These are phyloP conservation scores for Ceratocystiopsis brevicomis DNA, from an alignment of 2,329 filamentous ascomycete species.

Conservation along the genomic window DNA sequence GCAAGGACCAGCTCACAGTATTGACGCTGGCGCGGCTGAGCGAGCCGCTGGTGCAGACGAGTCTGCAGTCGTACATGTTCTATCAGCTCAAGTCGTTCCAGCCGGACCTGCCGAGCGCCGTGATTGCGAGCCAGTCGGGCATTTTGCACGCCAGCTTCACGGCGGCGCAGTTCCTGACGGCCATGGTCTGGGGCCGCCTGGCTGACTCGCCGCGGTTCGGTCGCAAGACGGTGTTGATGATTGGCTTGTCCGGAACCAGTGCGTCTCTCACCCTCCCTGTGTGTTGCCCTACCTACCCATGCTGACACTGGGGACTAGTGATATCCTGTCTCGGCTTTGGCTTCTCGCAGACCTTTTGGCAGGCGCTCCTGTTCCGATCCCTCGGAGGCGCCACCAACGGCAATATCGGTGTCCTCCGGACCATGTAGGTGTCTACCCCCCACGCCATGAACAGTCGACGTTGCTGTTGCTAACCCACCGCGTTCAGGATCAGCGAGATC, in stretches of 20 bases:
- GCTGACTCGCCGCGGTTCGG: slow-evolving; percentile 45
- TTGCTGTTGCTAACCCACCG: background rate
- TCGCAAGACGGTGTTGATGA: slow-evolving; percentile 58
- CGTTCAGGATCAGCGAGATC: slow-evolving; percentile 23
- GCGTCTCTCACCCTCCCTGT: slow-evolving; percentile 5
- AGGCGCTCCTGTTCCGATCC: slow-evolving; percentile 43
- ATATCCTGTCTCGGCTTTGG: slow-evolving; percentile 51
- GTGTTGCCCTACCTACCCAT: fast-evolving
- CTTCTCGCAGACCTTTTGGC: slow-evolving; percentile 43
- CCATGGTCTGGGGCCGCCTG: slow-evolving; percentile 63
- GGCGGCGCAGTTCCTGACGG: slow-evolving; percentile 63
- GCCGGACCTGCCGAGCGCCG: slow-evolving; percentile 32
- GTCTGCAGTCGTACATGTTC: slow-evolving; percentile 59
- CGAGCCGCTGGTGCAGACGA: slow-evolving; percentile 67
- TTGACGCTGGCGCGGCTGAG: slow-evolving; percentile 62
- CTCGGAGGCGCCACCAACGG: slow-evolving; percentile 52
- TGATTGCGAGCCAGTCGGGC: slow-evolving; percentile 60
- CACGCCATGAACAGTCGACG: background rate
- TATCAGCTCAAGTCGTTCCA: slow-evolving; percentile 72
- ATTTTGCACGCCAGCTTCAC: slow-evolving; percentile 65
- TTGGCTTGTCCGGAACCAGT: slow-evolving; percentile 52
- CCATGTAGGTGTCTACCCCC: slow-evolving; percentile 29
- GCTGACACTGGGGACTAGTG: slow-evolving; percentile 10
- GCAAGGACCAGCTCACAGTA: slow-evolving; percentile 59
- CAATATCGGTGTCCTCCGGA: slow-evolving; percentile 56